These are phyloP conservation scores for Heterococcus sp. DNA, from an alignment of 108 stramenopile genomes.

Conservation along the genomic window DNA sequence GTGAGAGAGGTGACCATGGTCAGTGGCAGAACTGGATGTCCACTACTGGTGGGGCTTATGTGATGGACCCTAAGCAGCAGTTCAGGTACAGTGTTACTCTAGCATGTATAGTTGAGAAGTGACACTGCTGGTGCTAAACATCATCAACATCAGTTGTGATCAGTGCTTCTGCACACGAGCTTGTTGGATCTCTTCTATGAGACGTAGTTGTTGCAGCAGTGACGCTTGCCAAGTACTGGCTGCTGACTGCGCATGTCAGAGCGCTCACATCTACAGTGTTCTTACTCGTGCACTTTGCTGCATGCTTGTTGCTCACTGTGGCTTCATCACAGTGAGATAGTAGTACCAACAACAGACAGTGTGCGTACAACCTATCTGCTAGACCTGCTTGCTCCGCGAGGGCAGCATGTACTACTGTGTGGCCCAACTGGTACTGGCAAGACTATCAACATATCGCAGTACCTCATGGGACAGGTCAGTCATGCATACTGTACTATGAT, in stretches of 20 bases:
- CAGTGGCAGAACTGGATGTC: conserved; percentile 59
- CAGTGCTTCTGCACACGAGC: too few relatives aligned
- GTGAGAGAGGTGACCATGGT: conserved; percentile 34
- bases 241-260: too few relatives aligned
- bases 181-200: too few relatives aligned
- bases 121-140: neutral
- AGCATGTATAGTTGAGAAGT: too few relatives aligned
- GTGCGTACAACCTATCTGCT: conserved; percentile 63
- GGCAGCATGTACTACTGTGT: conserved; percentile 62
- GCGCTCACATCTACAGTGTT: too few relatives aligned
- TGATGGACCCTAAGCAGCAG: conserved; percentile 50
- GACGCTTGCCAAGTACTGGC: too few relatives aligned
- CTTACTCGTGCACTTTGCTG: too few relatives aligned
- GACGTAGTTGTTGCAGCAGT: too few relatives aligned
- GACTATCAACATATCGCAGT: conserved; percentile 65
- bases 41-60: conserved; percentile 47
- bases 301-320: too few relatives aligned
- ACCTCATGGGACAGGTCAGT: conserved; percentile 50
- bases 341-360: conserved; percentile 64
- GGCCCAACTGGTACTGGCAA: conserved; percentile 70
- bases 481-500: neutral
- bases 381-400: conserved; percentile 53
- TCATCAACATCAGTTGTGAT: neutral
- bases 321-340: conserved; percentile 42
- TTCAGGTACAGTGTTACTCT: conserved; percentile 37